Evolutionary conservation across 2,329 filamentous ascomycete species (phyloP), one percentile per base, ranked within the genome.

Genomic region (Microdochium paspali): DNA sequence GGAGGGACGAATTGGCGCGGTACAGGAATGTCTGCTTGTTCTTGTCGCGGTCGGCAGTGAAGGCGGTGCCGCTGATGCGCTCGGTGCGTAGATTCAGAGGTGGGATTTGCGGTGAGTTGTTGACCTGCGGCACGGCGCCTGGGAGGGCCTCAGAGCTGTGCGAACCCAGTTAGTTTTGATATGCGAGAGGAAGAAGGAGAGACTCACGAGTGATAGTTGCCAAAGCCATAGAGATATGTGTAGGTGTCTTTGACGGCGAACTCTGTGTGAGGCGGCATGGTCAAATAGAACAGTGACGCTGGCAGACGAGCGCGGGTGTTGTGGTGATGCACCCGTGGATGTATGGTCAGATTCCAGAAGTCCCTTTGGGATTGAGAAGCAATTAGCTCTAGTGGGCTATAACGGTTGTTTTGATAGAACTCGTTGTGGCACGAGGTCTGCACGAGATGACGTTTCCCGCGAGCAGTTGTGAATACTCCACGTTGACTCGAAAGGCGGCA

Each of bases 21-120:
- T 88, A 88, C 24, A 87, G 73, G 83, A 84, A 87, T 35, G 82
- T 75, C 61, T 87, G 83, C 58, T 79, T 79, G 65, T 85, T 87
- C 49, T 84, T 76, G 60, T 79, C 71, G 24, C 85, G 72, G 0
- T 84, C 82, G 1, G 82, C 80, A 3, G 83, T 87, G 61, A 88
- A 88, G 25, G 84, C 73, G 2, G 82, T 85, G 7, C 84, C 84
- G 0, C 83, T 86, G 40, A 87, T 73, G 69, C 86, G 85, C 67
- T 95, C 89, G 24, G 87, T 81, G 66, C 93, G 93, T 24, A 95
- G 79, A 1, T 87, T 88, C 54, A 82, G 80, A 0, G 86, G 76
- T 0, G 82, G 82, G 60, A 89, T 88, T 62, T 94, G 88, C 0
- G 89, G 89, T 2, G 85, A 88, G 71, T 94, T 95, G 39, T 83